phyloP scores from a whole-genome alignment of 768 basidiomycete genomes.

The Lentinula sp. region DNA sequence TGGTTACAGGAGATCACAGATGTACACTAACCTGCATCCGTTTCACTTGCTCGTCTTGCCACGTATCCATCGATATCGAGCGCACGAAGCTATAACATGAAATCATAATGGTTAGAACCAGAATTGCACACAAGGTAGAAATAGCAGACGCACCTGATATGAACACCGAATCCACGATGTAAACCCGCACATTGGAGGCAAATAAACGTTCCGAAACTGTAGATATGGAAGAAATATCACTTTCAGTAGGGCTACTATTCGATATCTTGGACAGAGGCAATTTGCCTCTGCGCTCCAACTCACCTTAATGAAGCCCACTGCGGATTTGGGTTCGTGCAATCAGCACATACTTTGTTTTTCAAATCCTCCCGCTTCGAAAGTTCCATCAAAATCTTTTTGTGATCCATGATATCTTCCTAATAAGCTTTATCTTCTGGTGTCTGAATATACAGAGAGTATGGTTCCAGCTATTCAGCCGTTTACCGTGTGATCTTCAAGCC shows the following conservation, averaged over 20 bases:
- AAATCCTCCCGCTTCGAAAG: slow-evolving; percentile 69
- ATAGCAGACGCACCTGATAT: slow-evolving; percentile 57
- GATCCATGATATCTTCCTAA: not conserved
- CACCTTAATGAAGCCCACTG: slow-evolving; percentile 91
- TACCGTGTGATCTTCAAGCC: not conserved
- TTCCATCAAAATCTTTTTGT: slow-evolving; percentile 64
- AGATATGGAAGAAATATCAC: not conserved
- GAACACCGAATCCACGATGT: slow-evolving; percentile 90
- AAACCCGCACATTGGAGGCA: slow-evolving; percentile 85
- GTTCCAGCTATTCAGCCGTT: not conserved
- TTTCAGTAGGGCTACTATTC: slow-evolving; percentile 9
- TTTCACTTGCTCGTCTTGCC: slow-evolving; percentile 83
- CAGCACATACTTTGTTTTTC: slow-evolving; percentile 72
- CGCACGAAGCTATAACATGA: slow-evolving; percentile 68
- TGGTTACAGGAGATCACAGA: not conserved
- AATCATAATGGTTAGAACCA: slow-evolving; percentile 15
- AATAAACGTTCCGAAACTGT: slow-evolving; percentile 79
- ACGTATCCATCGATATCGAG: slow-evolving; percentile 95
- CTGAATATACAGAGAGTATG: not conserved
- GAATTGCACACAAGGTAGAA: not conserved
- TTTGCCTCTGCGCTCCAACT: slow-evolving; percentile 7
- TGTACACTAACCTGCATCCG: slow-evolving; percentile 74
- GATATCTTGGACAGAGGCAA: too few relatives aligned
- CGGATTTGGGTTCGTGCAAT: slow-evolving; percentile 86
- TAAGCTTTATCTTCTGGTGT: not conserved